Conservation (phyloP, 2,329 filamentous ascomycete species). For the Pochonia chlamydosporia region DNA sequence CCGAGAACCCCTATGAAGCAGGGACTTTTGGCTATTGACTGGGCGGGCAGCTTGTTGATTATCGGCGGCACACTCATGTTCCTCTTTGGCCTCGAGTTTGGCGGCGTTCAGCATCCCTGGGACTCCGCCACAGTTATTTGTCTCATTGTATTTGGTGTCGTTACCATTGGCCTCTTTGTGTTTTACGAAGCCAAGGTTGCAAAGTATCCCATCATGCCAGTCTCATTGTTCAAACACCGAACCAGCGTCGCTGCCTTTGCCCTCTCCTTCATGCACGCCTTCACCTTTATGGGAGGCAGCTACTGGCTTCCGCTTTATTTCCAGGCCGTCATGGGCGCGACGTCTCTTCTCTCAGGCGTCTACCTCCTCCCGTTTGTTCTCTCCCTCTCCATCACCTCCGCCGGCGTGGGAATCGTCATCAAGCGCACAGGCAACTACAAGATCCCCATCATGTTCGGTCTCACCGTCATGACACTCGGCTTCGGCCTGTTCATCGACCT, state of each 20-base stretch:
- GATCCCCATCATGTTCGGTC: slow-evolving; percentile 51
- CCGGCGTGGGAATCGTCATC: slow-evolving; percentile 49
- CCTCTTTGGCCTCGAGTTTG: slow-evolving; percentile 79
- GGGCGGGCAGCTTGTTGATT: slow-evolving; percentile 51
- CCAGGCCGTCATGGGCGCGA: slow-evolving; percentile 64
- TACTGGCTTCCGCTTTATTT: slow-evolving; percentile 87
- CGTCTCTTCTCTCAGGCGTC: slow-evolving; percentile 66
- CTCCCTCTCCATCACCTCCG: slow-evolving; percentile 58
- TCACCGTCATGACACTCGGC: slow-evolving; percentile 56
- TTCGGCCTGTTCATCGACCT: slow-evolving; percentile 60
- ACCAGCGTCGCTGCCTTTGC: slow-evolving; percentile 62
- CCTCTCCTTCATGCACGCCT: slow-evolving; percentile 67
- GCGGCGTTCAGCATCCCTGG: slow-evolving; percentile 73
- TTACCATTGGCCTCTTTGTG: slow-evolving; percentile 60
- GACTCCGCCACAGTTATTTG: slow-evolving; percentile 68
- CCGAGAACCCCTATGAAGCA: slow-evolving; percentile 56
- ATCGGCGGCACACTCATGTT: slow-evolving; percentile 80
- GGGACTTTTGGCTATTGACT: slow-evolving; percentile 59
- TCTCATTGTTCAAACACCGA: slow-evolving; percentile 59
- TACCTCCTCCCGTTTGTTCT: slow-evolving; percentile 68
- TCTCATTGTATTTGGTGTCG: slow-evolving; percentile 66
- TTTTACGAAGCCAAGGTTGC: slow-evolving; percentile 69
- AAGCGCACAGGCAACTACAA: slow-evolving; percentile 62
- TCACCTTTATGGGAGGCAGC: slow-evolving; percentile 69
- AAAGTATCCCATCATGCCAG: slow-evolving; percentile 71